Evolutionary conservation across 2,329 filamentous ascomycete species (phyloP), one percentile per base, ranked within the genome.

Genomic region (Claviceps sp.): DNA sequence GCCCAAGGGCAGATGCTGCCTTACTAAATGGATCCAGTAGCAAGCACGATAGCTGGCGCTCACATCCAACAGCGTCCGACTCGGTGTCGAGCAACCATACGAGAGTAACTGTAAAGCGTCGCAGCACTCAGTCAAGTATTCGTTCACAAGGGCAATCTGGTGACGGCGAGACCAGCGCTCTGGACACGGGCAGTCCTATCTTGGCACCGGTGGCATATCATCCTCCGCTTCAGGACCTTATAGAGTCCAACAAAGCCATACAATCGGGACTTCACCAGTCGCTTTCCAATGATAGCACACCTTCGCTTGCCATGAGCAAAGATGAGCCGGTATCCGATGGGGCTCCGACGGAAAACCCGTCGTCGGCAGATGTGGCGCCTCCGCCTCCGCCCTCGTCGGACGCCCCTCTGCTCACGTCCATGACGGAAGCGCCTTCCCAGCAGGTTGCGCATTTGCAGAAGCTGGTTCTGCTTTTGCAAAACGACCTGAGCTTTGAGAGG

Each of bases 401-500:
- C 50, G 59, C 62, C 2, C 63, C 63, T 2, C 56, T 61, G 3
- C 61, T 66, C 3, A 59, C 63, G 10, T 62, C 67, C 4, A 59
- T 62, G 11, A 62, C 63, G 47, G 65, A 71, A 50, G 50, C 60
- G 48, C 60, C 66, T 54, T 62, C 68, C 16, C 69, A 34, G 30
- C 30, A 75, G 53, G 60, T 75, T 30, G 69, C 76, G 1, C 78
- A 81, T 57, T 69, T 93, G 3, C 82, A 88, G 57, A 78, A 84
- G 43, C 84, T 89, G 59, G 78, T 89, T n/a, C 77, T 89, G 50
- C 70, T 90, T 2, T 67, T 93, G 11, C 81, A 84, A 45, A 93
- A 90, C 56, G 87, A 93, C 59, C 72, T 93, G 44, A 87, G 85
- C 57, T 93, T 91, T 61, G 88, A 93, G 64, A 77, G 85, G 26